phyloP scores from a whole-genome alignment of 1,284 basidiomycete species.

The Pseudozyma sp. region DNA sequence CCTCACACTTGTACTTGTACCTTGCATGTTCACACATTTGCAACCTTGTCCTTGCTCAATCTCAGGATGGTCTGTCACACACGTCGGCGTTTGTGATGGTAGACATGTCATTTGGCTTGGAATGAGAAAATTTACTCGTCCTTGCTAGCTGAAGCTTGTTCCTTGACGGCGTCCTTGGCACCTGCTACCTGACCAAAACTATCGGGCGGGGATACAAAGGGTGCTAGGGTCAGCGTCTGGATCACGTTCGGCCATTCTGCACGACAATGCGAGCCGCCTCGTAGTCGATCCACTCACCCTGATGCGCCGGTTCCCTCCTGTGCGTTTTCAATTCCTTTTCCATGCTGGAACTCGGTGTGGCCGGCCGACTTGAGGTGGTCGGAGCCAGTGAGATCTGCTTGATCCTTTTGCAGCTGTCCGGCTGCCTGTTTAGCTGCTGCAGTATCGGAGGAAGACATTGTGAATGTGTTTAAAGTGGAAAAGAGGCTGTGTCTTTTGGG shows the following conservation, averaged over 20 bases:
- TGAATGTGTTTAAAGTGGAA: background rate
- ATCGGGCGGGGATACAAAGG: background rate
- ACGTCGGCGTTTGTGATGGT: too few species aligned
- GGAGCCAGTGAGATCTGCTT: constrained; percentile 15
- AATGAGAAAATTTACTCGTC: background rate
- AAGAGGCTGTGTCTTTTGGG: background rate
- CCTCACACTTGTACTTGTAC: background rate
- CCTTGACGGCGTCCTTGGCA: constrained; percentile 41
- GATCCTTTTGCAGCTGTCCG: constrained; percentile 38
- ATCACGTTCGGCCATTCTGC: background rate
- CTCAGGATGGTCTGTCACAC: too few species aligned
- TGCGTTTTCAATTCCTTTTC: constrained; percentile 29
- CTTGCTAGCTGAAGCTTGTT: constrained; percentile 16
- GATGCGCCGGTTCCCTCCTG: constrained; percentile 26
- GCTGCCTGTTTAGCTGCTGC: constrained; percentile 43
- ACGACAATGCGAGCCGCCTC: background rate
- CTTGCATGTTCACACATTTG: too few species aligned
- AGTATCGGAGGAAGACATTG: constrained; percentile 42
- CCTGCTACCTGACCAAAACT: constrained; percentile 24
- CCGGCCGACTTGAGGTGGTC: constrained; percentile 25
- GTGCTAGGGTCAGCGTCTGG: too few species aligned
- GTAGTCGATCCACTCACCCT: constrained; percentile 13
- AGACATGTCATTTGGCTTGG: too few species aligned
- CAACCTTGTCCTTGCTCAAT: too few species aligned
- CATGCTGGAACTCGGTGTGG: constrained; percentile 31